These are phyloP conservation scores for Backusella psychrophila DNA, from an alignment of 192 early-diverging fungal species.

Conservation along the genomic window DNA sequence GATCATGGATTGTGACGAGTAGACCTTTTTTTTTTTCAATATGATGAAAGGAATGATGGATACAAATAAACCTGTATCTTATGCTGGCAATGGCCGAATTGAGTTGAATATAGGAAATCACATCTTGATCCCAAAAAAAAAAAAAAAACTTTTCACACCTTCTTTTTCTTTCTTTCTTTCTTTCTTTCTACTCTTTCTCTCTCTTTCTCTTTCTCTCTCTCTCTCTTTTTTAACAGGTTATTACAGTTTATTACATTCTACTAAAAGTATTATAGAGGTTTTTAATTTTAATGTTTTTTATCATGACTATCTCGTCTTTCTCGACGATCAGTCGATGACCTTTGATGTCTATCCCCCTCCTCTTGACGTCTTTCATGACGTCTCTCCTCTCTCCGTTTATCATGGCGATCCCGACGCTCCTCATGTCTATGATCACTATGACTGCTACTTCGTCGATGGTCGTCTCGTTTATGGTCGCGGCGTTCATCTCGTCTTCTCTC, in stretches of 20 bases:
- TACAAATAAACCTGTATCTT: no score
- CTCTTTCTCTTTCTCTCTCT: no score
- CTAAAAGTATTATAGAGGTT: no score
- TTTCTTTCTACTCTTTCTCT: no score
- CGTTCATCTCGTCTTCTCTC: constrained; percentile 19
- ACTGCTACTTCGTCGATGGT: constrained; percentile 25
- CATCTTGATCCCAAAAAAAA: background rate
- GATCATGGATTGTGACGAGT: no score
- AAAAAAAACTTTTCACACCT: no score
- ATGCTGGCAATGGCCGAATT: no score
- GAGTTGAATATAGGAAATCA: background rate
- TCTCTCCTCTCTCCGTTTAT: constrained; percentile 29
- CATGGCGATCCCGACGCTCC: background rate
- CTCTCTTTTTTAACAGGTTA: background rate
- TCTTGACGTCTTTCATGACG: constrained; percentile 16
- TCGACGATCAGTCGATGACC: constrained; percentile 29
- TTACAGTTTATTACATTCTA: no score
- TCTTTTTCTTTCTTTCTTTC: no score
- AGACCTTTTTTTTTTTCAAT: no score
- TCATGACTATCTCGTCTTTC: constrained; percentile 13
- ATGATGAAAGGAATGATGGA: no score
- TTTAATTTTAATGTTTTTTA: background rate
- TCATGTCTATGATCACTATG: constrained; percentile 8
- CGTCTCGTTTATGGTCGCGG: constrained; percentile 34
- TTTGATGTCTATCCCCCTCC: constrained; percentile 20